Evolutionary conservation across 2,329 filamentous ascomycete species (phyloP).

Genomic region (Colletotrichum navitas): DNA sequence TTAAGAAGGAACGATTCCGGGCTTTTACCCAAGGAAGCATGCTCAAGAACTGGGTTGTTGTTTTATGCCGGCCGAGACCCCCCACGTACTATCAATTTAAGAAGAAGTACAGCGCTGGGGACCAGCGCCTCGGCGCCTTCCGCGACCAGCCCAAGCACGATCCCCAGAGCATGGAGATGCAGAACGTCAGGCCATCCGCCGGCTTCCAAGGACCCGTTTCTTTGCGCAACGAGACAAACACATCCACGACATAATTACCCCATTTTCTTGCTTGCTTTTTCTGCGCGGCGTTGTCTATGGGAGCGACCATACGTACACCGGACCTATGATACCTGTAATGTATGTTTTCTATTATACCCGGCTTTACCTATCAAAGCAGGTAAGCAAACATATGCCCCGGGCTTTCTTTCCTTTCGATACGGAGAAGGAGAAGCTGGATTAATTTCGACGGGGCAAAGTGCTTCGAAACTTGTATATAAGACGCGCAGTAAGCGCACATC

Average conservation of each 20-base stretch:
- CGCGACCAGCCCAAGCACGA: constrained; percentile 58
- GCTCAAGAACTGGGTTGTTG: constrained; percentile 82
- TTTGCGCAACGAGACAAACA: constrained; percentile 52
- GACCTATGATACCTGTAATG: constrained; percentile 43
- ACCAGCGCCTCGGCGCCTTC: constrained; percentile 80
- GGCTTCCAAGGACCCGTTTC: constrained; percentile 68
- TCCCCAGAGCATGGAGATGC: constrained; percentile 77
- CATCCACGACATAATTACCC: constrained; percentile 34
- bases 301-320: constrained; percentile 36
- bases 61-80: constrained; percentile 84
- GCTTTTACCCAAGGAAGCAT: constrained; percentile 86
- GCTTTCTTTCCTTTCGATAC: background rate
- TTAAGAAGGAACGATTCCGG: constrained; percentile 89
- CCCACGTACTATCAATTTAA: constrained; percentile 95
- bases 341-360: constrained; percentile 43
- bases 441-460: background rate
- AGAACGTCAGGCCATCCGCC: constrained; percentile 64
- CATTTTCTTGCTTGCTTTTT: constrained; percentile 10
- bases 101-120: constrained; percentile 78
- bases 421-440: background rate
- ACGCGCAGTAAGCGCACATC: constrained; percentile 11
- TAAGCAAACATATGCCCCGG: constrained; percentile 11
- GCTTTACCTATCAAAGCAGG: constrained; percentile 28
- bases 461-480: constrained; percentile 34
- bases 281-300: constrained; percentile 28